Percentiles rank a stretch among this genome's conserved stretches.
These are phyloP conservation scores for Penstemon newberryi DNA, from an alignment of 257 asterid species.

Conservation along the genomic window DNA sequence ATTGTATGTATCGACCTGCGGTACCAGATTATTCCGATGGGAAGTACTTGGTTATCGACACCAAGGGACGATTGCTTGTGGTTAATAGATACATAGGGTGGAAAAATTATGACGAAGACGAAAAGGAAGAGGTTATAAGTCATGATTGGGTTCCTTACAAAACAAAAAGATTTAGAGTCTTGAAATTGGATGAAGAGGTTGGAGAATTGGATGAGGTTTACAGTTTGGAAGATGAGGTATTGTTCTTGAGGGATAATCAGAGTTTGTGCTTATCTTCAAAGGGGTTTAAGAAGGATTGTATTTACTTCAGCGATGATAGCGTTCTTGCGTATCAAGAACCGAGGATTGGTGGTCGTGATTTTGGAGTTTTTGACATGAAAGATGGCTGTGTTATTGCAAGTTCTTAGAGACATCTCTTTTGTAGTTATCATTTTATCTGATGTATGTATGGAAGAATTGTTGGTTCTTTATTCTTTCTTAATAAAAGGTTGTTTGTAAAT, in stretches of 20 bases:
- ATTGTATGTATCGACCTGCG: neutral
- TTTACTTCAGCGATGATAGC: conserved; percentile 6
- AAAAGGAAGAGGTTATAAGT: too few species aligned
- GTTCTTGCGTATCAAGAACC: neutral
- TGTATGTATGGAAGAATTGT: too few species aligned
- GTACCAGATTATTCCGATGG: neutral
- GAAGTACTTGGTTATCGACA: too few species aligned
- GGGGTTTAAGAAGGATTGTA: neutral
- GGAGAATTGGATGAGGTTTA: neutral
- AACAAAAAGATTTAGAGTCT: neutral
- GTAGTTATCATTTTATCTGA: too few species aligned
- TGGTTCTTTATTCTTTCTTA: too few species aligned
- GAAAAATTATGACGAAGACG: too few species aligned
- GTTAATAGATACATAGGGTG: too few species aligned
- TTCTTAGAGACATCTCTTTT: neutral
- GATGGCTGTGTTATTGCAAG: neutral
- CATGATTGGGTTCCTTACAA: too few species aligned
- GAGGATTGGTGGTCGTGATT: neutral
- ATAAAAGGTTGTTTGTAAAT: too few species aligned
- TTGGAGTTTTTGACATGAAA: conserved; percentile 1
- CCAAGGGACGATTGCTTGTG: too few species aligned
- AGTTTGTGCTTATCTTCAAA: neutral
- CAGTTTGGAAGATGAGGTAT: conserved; percentile 5
- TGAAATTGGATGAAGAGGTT: neutral
- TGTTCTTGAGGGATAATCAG: conserved; percentile 7